Evolutionary conservation across 768 basidiomycete genomes (phyloP), one percentile per base, ranked within the genome.

Genomic region (Suillus hirtellus): DNA sequence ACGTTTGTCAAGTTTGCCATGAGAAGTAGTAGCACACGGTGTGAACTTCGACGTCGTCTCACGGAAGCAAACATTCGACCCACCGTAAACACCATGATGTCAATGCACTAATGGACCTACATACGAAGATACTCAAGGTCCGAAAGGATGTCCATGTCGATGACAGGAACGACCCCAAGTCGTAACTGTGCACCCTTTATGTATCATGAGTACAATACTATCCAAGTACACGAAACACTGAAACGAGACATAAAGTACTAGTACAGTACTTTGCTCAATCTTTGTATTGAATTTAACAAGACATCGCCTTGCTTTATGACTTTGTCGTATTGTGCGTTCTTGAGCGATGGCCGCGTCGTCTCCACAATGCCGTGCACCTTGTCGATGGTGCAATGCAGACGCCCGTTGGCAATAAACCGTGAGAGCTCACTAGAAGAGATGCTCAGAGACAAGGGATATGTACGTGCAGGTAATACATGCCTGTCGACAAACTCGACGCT

Each of bases 291-390:
- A 71, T 90, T 94, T 46, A 99, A 78, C 66, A 99, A 76, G 35
- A 94, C 75, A 75, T 99, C 96, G 2, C 96, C 96, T 78, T 95
- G 90, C 75, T 90, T 90, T 60, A 99, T 84, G n/a, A 98, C 90
- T 43, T 88, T 88, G 72, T 96, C 95, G 73, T 96, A 97, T 70
- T 95, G 90, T 49, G 89, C 88, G 59, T 88, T 92, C 83, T 97
- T 89, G 49, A 83, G 75, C 52, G 86, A 82, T 4, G 85, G 83
- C 63, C 93, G 82, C 55, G 92, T 95, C 31, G 96, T 98, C 78
- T 95, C 92, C 17, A 98, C 95, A 43, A 98, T 84, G 0, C 95
- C 93, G 62, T 90, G 83, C n/a, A 99, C 96, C 70, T 93, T 93
- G 81, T 99, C 96, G 64, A 99, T 98, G 1, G 88, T 87, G 68